phyloP scores from a whole-genome alignment of 202 grass and related monocot genomes.

The Panicum virgatum region DNA sequence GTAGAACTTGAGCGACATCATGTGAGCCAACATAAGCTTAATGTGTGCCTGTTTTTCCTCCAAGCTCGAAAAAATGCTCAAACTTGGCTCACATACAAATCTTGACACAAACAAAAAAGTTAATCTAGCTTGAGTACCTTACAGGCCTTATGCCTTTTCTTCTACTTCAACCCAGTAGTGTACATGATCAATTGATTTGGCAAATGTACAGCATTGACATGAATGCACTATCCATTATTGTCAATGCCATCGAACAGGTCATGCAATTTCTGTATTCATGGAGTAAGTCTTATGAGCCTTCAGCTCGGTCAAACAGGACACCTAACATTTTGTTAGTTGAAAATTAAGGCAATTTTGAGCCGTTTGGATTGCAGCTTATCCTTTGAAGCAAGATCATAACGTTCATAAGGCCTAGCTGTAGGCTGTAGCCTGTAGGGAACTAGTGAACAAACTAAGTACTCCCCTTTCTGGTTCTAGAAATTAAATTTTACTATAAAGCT shows the following conservation, averaged over 20 bases:
- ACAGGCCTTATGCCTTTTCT: neutral
- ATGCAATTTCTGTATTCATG: neutral
- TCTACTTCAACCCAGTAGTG: neutral
- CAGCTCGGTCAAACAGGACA: neutral
- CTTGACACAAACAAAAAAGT: neutral
- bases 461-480: neutral
- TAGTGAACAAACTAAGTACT: neutral
- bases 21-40: neutral
- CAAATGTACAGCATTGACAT: neutral
- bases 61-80: neutral
- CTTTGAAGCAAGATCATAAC: too few species aligned
- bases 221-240: neutral
- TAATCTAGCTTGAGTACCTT: neutral
- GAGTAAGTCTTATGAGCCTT: constrained; percentile 7
- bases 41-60: neutral
- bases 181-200: neutral
- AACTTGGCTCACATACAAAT: neutral
- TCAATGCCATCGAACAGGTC: neutral
- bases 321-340: neutral
- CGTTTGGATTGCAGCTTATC: constrained; percentile 1
- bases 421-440: neutral
- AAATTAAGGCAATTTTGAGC: neutral
- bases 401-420: too few species aligned
- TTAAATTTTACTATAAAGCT: neutral
- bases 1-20: neutral